Base-by-base conservation (phyloP, 257 asterid species). In the Linaria vulgaris region DNA sequence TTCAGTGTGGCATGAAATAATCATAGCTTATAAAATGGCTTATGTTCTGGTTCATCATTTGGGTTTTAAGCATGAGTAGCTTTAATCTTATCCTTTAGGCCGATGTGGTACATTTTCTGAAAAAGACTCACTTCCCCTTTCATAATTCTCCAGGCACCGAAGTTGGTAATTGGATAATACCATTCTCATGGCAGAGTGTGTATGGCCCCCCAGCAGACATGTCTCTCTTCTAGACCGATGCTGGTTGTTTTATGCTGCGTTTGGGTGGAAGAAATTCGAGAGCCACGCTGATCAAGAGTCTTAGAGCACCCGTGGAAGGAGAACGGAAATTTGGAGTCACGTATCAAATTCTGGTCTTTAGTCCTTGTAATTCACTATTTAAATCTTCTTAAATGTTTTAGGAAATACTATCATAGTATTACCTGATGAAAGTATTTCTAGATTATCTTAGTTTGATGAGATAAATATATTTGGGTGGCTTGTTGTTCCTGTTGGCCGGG, bases 181-280 rank as follows among this genome's bases (percentile, higher is more conserved):
- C 98, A 5, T 79, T 76, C 61, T 91, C 98, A 21, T 91, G 98
- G 98, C 84, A 82, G 83, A 88, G 96, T 30, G 88, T 91, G 11
- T 91, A 91, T 52, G 98, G 98, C 56, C 95, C 96, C 23, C 96
- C 98, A 17, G 90, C 94, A 19, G 98, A 91, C 51, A 71, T 76
- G 76, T 54, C 81, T 60, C 80, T 91, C 19, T 91, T 88, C 69
- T 91, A 85, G 75, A 74, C 66, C 41, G 64, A 60, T 10, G 12
- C 16, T 52, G 55, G 34, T 62, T 27, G 48, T 52, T 20, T 39
- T 43, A 10, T n/a, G 23, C 5, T 27, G 41, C 41, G 11, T 27
- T 21, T 1, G 20, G 16, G 41, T 16, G 10, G 41, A 8, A 34
- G 41, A 4, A 34, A 34, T 4, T 3, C 5, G 41, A 34, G 41